phyloP scores from a whole-genome alignment of 768 basidiomycete genomes.

The Tricholomella constricta region DNA sequence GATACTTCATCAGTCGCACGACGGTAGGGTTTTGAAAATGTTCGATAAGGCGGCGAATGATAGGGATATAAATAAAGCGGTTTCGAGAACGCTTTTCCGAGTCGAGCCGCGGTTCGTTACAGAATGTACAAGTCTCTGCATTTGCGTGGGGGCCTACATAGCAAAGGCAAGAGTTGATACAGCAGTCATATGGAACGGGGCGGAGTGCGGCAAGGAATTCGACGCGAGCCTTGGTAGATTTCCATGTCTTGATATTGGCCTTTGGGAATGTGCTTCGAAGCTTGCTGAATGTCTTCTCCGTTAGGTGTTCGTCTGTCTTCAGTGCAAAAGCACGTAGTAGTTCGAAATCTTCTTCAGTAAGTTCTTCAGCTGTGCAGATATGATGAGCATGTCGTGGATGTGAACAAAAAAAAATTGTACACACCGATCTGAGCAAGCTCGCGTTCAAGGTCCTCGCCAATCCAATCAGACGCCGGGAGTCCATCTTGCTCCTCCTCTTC shows the following conservation, averaged over 20 bases:
- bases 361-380: constrained; percentile 17
- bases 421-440: constrained; percentile 18
- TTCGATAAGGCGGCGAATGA: constrained; percentile 37
- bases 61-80: constrained; percentile 38
- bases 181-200: constrained; percentile 40
- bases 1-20: constrained; percentile 26
- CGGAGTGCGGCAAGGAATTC: constrained; percentile 33
- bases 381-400: background rate
- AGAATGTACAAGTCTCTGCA: constrained; percentile 35
- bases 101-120: constrained; percentile 29
- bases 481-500: constrained; percentile 7
- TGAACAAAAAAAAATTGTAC: background rate
- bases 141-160: constrained; percentile 34
- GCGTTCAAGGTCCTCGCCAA: constrained; percentile 19
- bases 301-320: constrained; percentile 29
- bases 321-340: constrained; percentile 31
- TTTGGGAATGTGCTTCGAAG: constrained; percentile 25
- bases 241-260: constrained; percentile 15
- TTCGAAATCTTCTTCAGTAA: constrained; percentile 23
- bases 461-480: constrained; percentile 12
- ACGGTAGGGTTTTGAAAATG: constrained; percentile 10
- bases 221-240: constrained; percentile 21
- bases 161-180: constrained; percentile 41
- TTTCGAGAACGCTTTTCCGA: constrained; percentile 19
- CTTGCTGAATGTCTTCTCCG: constrained; percentile 25